A percentile compares a stretch with the other conserved stretches of the same genome.
These are phyloP conservation scores for Clonostachys sp. DNA, from an alignment of 2,329 filamentous ascomycete species.

Conservation along the genomic window DNA sequence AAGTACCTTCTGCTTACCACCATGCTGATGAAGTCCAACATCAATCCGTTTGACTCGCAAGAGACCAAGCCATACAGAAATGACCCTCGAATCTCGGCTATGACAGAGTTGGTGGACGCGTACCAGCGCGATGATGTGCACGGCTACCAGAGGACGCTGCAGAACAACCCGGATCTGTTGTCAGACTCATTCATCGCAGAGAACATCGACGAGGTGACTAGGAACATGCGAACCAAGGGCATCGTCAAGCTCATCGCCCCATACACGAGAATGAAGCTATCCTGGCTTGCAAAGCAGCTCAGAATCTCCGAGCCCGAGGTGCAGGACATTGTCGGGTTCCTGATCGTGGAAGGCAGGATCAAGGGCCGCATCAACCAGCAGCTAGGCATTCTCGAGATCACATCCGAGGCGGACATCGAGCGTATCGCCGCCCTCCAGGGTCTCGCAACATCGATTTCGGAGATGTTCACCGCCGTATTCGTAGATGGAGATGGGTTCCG, in stretches of 20 bases:
- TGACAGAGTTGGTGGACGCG: constrained; percentile 95
- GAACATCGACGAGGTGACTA: constrained; percentile 98
- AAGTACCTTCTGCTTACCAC: constrained; percentile 96
- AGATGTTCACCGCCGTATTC: constrained; percentile 68
- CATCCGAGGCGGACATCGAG: constrained; percentile 67
- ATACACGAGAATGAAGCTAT: constrained; percentile 86
- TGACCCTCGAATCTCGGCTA: constrained; percentile 89
- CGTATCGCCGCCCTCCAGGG: constrained; percentile 68
- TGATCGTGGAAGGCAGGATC: constrained; percentile 88
- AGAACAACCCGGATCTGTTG: constrained; percentile 83
- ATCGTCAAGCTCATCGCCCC: constrained; percentile 90
- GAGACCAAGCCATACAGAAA: constrained; percentile 98
- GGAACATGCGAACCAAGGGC: constrained; percentile 96
- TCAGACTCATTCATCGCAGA: constrained; percentile 95
- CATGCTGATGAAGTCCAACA: constrained; percentile 97
- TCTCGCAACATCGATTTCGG: constrained; percentile 66
- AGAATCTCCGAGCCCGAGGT: constrained; percentile 83
- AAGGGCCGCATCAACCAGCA: constrained; percentile 87
- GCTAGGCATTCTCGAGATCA: constrained; percentile 76
- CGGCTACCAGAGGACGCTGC: constrained; percentile 81
- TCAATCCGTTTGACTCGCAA: constrained; percentile 98
- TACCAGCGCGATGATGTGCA: constrained; percentile 96
- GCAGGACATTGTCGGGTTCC: constrained; percentile 89
- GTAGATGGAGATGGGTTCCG: constrained; percentile 72
- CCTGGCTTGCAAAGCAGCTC: constrained; percentile 83